Conservation (phyloP, 352 stramenopile species). For the Phytophthora aleatoria region DNA sequence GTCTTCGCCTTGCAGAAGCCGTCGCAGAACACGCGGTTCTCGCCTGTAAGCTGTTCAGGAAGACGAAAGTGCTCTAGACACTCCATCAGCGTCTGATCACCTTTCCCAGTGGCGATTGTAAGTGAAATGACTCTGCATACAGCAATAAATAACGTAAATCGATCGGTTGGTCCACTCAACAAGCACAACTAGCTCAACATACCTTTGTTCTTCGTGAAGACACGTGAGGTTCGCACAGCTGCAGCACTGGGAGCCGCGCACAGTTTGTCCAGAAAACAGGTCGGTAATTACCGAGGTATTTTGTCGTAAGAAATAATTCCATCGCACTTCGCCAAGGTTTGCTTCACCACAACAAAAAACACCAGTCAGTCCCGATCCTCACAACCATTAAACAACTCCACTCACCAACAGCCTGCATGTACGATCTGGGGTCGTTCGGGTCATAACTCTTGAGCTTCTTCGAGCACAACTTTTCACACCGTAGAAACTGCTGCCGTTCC, state of each 20-base stretch:
- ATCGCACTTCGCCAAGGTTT: constrained; percentile 62
- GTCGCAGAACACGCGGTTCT: constrained; percentile 78
- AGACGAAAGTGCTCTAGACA: constrained; percentile 60
- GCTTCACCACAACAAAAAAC: constrained; percentile 28
- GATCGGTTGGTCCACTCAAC: background rate
- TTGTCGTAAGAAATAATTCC: constrained; percentile 57
- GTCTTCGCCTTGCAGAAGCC: constrained; percentile 70
- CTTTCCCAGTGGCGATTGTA: constrained; percentile 46
- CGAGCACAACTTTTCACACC: constrained; percentile 27
- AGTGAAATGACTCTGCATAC: constrained; percentile 64
- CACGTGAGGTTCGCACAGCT: constrained; percentile 75
- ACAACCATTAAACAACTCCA: constrained; percentile 5
- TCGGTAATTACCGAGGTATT: constrained; percentile 75
- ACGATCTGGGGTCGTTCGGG: constrained; percentile 55
- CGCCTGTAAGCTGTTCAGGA: constrained; percentile 61
- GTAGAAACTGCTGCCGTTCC: constrained; percentile 29
- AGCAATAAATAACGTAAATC: constrained; percentile 11
- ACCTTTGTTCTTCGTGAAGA: constrained; percentile 66
- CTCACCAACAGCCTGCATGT: constrained; percentile 67
- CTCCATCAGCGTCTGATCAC: constrained; percentile 46
- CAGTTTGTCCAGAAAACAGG: constrained; percentile 73
- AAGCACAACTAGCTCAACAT: background rate
- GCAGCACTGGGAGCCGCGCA: constrained; percentile 79
- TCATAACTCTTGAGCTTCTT: constrained; percentile 37
- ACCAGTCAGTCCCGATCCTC: no score